Conservation (phyloP, 306 rosid genomes). For the Amphicarpaea edgeworthii region DNA sequence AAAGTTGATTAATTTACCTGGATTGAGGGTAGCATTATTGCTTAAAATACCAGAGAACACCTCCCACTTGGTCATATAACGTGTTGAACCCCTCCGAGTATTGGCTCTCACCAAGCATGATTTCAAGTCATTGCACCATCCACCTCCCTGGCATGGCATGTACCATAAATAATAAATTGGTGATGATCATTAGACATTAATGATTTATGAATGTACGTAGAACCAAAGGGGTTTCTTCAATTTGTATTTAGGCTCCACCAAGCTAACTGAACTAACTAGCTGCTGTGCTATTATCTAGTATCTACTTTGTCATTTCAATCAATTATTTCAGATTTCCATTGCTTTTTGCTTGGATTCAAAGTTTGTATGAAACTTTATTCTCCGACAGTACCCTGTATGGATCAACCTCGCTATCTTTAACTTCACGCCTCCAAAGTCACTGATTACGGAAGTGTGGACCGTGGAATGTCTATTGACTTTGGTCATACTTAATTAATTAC, state of each 20-base stretch:
- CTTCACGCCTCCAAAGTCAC: slow-evolving; percentile 18
- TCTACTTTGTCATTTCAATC: slow-evolving; percentile 29
- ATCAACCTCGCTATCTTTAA: slow-evolving; percentile 27
- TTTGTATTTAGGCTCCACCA: slow-evolving; percentile 44
- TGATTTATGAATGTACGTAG: slow-evolving; percentile 7
- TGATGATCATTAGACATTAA: slow-evolving; percentile 8
- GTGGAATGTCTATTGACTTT: background rate
- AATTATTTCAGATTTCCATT: slow-evolving; percentile 36
- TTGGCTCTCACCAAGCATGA: slow-evolving; percentile 87
- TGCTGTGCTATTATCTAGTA: background rate
- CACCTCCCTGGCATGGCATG: slow-evolving; percentile 80
- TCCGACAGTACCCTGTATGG: slow-evolving; percentile 27
- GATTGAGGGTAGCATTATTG: slow-evolving; percentile 82
- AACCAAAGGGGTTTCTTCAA: slow-evolving; percentile 10
- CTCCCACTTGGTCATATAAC: slow-evolving; percentile 70
- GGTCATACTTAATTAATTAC: background rate
- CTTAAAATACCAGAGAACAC: slow-evolving; percentile 80
- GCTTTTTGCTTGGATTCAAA: slow-evolving; percentile 52
- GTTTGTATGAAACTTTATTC: slow-evolving; percentile 40
- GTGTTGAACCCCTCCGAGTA: slow-evolving; percentile 82
- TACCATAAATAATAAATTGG: slow-evolving; percentile 19
- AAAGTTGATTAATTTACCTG: slow-evolving; percentile 54
- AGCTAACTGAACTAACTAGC: slow-evolving; percentile 35
- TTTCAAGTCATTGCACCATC: slow-evolving; percentile 87
- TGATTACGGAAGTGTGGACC: background rate